These are phyloP conservation scores for Vitis hybrid DNA, from an alignment of 177 flowering plant genomes.

Conservation along the genomic window DNA sequence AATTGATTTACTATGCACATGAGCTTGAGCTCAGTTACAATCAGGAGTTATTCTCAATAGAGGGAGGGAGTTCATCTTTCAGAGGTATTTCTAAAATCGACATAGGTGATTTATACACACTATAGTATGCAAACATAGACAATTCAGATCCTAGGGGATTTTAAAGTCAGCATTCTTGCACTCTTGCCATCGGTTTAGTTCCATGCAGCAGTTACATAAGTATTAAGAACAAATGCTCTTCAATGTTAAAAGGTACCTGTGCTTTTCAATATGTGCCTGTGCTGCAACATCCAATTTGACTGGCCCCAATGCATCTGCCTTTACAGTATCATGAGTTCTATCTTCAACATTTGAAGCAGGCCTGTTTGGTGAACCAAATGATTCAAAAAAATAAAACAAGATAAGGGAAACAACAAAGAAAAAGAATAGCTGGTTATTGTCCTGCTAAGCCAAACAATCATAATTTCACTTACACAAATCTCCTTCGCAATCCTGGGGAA, in stretches of 20 bases:
- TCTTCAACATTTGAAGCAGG: slow-evolving; percentile 39
- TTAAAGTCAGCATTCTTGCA: too few species aligned
- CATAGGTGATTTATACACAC: too few species aligned
- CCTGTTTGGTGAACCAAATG: slow-evolving; percentile 30
- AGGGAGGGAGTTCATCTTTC: too few species aligned
- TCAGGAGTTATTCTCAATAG: too few species aligned
- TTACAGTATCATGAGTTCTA: slow-evolving; percentile 29
- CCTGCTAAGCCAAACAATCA: not conserved
- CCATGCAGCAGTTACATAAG: too few species aligned
- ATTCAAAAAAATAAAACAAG: not conserved
- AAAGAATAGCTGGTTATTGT: not conserved
- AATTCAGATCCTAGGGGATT: too few species aligned
- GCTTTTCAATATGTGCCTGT: slow-evolving; percentile 73
- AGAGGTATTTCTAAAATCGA: too few species aligned
- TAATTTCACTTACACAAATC: slow-evolving; percentile 49
- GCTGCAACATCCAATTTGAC: slow-evolving; percentile 77
- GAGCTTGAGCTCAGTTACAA: too few species aligned
- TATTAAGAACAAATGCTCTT: not conserved
- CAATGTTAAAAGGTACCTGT: slow-evolving; percentile 48
- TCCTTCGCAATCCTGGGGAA: slow-evolving; percentile 70
- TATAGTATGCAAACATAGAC: too few species aligned
- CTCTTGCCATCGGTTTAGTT: too few species aligned
- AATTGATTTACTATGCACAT: too few species aligned
- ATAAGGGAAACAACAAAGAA: not conserved
- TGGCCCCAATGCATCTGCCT: slow-evolving; percentile 36